Base-by-base conservation (phyloP, 2,329 filamentous ascomycete species). In the Cercospora janseana region DNA sequence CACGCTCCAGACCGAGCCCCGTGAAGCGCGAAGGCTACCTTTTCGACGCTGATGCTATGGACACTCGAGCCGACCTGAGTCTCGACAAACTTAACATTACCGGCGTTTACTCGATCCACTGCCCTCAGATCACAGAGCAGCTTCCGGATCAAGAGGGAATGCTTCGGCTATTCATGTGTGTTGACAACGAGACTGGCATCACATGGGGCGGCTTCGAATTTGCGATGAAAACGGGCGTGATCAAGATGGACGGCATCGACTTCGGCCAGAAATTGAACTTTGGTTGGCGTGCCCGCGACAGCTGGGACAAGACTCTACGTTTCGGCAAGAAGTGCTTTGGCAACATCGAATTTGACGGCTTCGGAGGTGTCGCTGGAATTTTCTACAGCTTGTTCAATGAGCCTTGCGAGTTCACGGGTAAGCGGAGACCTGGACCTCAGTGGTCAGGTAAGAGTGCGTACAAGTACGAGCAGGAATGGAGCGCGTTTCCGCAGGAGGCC, bases 191-290 rank as follows among this genome's bases (percentile, higher is more conserved):
- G 20, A 31, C 63, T 12, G 69, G 70, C 9, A 62, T 60, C 4
- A 68, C 78, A 6, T 79, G 77, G 76, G 75, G 72, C 0, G 60
- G 55, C 1, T 79, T 79, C 54, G 65, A 72, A 34, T 64, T 77
- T 4, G 72, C 71, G 0, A 47, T 70, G 6, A 65, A 75, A 28
- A 51, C 64, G 29, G 74, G 75, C 1, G 60, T 79, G 3, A 60
- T 79, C n/a, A 65, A 66, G 26, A 65, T 78, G 24, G 49, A 66
- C 5, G 43, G 69, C 13, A 45, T 59, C 26, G 9, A 57, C 46
- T 4, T 61, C 55, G 18, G 52, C n/a, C 41, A 42, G 7, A 46
- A 23, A 3, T 32, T 61, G 12, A 40, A 40, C 0, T 61, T 63
- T 24, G 62, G 61, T 6, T 70, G 67, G 67, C 67, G 68, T 7